Base-by-base conservation (phyloP, 805 yeast genomes). In the Kazachstania bromeliacearum region DNA sequence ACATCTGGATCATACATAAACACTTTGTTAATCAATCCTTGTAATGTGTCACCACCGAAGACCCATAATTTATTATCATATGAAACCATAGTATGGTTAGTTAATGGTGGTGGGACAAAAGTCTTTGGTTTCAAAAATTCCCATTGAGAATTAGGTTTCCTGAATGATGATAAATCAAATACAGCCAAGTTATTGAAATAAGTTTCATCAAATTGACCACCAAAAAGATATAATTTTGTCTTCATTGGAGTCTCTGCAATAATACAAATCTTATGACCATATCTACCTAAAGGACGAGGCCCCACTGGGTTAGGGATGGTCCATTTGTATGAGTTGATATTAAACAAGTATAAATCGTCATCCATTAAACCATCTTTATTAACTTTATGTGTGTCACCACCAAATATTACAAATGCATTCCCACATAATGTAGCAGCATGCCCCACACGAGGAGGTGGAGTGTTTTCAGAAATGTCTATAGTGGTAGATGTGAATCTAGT, bases 371-470 rank as follows among this genome's bases (percentile, higher is more conserved):
- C 85, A 33, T 71, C 72, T 52, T 81, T 85, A 24, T 87, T 79
- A 34, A 77, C 81, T 46, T 73, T 72, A 27, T 78, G 82, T 1
- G 97, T 92, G 56, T 92, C 98, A 51, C 99, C 99, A 24, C 97
- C 98, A 60, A 85, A 89, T 10, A 92, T 75, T 31, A 92, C 87
- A 51, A 80, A 92, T 1, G 97, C 97, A 53, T 88, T 89, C 10
- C 97, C 98, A 42, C 94, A 79, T 23, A 89, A 68, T 7, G 88
- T 82, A 2, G 94, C 72, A 5, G 95, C 85, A 60, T 92, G 99
- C 3, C 97, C 97, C 5, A 89, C 96, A 50, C 98, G 77, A 23
- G 97, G 96, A 14, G 95, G 89, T 2, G 96, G 96, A 13, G 85
- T 75, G 34, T 82, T 77, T 42, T 79, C 85, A 34, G 75, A 73